Percentiles rank a stretch among this genome's conserved stretches.
Conservation (phyloP, 495 filamentous ascomycete genomes). For the Venustampulla echinocandica region DNA sequence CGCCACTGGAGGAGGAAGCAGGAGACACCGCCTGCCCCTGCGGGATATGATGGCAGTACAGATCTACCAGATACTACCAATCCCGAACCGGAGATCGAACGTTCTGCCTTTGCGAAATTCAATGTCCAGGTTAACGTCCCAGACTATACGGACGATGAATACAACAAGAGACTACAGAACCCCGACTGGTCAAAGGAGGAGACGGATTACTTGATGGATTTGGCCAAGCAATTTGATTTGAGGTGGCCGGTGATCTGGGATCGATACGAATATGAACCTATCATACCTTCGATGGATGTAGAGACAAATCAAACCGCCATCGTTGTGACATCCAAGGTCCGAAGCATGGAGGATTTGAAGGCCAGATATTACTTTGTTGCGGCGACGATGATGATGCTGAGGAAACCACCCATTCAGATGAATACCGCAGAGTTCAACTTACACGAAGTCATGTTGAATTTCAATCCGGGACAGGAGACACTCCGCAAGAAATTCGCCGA, state of each 20-base stretch:
- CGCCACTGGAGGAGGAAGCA: slow-evolving; percentile 56
- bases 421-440: slow-evolving; percentile 66
- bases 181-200: slow-evolving; percentile 83
- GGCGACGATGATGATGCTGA: slow-evolving; percentile 73
- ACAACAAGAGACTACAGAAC: slow-evolving; percentile 62
- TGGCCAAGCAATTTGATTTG: slow-evolving; percentile 68
- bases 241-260: slow-evolving; percentile 91
- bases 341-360: slow-evolving; percentile 87
- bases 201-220: slow-evolving; percentile 77
- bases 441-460: slow-evolving; percentile 77
- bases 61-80: slow-evolving; percentile 7
- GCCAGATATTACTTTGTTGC: slow-evolving; percentile 80
- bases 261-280: slow-evolving; percentile 71
- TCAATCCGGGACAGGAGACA: slow-evolving; percentile 67
- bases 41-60: slow-evolving; percentile 16
- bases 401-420: slow-evolving; percentile 79
- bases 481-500: slow-evolving; percentile 78
- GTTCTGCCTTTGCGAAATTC: slow-evolving; percentile 64
- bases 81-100: slow-evolving; percentile 30
- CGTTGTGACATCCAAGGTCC: slow-evolving; percentile 34
- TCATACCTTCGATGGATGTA: slow-evolving; percentile 32
- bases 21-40: slow-evolving; percentile 21
- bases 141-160: slow-evolving; percentile 77
- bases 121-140: slow-evolving; percentile 70
- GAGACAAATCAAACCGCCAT: slow-evolving; percentile 33